These are phyloP conservation scores for Luvunga scandens DNA, from an alignment of 345 rosid species.

Conservation along the genomic window DNA sequence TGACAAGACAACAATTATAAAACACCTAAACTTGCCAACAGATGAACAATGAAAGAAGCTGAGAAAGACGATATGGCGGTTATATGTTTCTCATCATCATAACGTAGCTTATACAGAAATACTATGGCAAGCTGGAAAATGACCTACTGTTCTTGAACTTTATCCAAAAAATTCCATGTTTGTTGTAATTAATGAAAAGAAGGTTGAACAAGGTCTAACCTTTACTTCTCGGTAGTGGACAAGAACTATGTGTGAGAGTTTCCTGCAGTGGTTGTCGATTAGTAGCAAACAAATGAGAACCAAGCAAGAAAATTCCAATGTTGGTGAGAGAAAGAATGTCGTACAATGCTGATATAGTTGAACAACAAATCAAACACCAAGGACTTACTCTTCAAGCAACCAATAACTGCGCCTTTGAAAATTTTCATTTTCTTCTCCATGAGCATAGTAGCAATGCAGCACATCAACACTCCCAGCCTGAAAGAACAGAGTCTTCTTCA, in stretches of 20 bases:
- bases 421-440: slow-evolving; percentile 80
- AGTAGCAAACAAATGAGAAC: slow-evolving; percentile 19
- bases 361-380: slow-evolving; percentile 12
- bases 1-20: neutral
- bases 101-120: neutral
- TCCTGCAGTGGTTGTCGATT: slow-evolving; percentile 52
- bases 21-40: neutral
- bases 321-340: neutral
- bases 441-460: slow-evolving; percentile 96
- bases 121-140: neutral
- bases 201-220: slow-evolving; percentile 35
- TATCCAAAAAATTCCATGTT: neutral
- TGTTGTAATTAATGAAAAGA: neutral
- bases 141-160: neutral
- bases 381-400: slow-evolving; percentile 97
- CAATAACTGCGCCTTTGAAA: slow-evolving; percentile 97
- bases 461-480: slow-evolving; percentile 93
- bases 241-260: slow-evolving; percentile 76
- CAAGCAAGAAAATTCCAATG: neutral
- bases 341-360: neutral
- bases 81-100: neutral
- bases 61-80: neutral
- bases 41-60: neutral
- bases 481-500: slow-evolving; percentile 13
- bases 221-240: slow-evolving; percentile 91